phyloP scores from a whole-genome alignment of 495 filamentous ascomycete genomes.

The Penicillium ucsense region DNA sequence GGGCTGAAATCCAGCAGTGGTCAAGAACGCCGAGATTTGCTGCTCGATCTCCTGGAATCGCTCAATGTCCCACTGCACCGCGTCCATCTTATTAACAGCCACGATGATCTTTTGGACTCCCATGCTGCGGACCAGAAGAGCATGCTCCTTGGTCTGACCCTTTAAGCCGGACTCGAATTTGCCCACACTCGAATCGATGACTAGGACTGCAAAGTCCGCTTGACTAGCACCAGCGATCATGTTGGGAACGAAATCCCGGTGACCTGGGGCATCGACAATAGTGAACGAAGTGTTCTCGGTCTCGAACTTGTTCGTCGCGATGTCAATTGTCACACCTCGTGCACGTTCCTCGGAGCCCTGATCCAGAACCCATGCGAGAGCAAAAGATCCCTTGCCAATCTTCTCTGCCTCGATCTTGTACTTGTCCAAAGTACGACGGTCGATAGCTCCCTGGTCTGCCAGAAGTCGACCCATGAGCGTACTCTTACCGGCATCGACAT shows the following conservation, averaged over 20 bases:
- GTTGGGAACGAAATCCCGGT: constrained; percentile 93
- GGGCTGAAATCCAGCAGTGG: constrained; percentile 64
- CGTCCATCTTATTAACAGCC: constrained; percentile 92
- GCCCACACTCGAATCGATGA: constrained; percentile 79
- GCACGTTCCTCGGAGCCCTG: constrained; percentile 77
- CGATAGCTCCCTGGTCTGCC: constrained; percentile 77
- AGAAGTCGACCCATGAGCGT: constrained; percentile 95
- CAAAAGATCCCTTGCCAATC: constrained; percentile 91
- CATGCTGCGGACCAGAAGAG: constrained; percentile 82
- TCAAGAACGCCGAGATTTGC: constrained; percentile 75
- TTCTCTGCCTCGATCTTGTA: constrained; percentile 81
- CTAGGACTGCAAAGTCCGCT: constrained; percentile 91
- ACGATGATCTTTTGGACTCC: constrained; percentile 81
- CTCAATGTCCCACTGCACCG: constrained; percentile 64
- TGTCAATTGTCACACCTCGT: constrained; percentile 94
- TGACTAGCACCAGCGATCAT: constrained; percentile 97
- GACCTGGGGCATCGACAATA: constrained; percentile 90
- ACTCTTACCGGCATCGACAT: constrained; percentile 96
- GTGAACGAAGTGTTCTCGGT: constrained; percentile 81
- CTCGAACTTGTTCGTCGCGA: constrained; percentile 88
- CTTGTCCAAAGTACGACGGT: constrained; percentile 77
- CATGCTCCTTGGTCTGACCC: constrained; percentile 92
- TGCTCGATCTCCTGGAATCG: constrained; percentile 79
- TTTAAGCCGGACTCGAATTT: constrained; percentile 89
- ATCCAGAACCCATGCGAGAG: constrained; percentile 92